Evolutionary conservation across 1,284 basidiomycete genomes (phyloP), one percentile per base, ranked within the genome.

Genomic region (Chondrostereum purpureum): DNA sequence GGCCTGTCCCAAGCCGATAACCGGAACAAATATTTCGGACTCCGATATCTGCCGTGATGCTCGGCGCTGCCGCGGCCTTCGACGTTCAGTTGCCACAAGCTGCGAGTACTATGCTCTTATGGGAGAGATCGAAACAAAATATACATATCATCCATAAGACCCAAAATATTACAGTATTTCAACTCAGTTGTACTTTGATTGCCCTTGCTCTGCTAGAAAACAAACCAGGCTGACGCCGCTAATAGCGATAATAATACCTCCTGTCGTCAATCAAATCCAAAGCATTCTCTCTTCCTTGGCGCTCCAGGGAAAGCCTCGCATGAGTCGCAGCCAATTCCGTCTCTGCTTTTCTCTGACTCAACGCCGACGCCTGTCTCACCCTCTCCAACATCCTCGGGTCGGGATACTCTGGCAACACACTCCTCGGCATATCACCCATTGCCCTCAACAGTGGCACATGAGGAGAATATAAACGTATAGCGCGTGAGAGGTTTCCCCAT

Each of bases 351-450:
- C n/a, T n/a, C 27, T n/a, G 8, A 8, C 8, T n/a, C 27, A n/a
- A 8, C 27, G 8, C n/a, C 27, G 27, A 31, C n/a, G 27, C 27
- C 27, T 31, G 27, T n/a, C 27, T 31, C 27, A 47, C 5, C 12
- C 42, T 18, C 21, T 20, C 46, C 14, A 47, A 2, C 33, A 47
- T 39, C 35, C 46, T 14, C 19, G 33, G 3, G 16, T 47, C 46
- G 10, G 42, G 42, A 3, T 8, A 19, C 10, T 33, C 3, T 1
- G 46, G 46, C 22, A 47, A n/a, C n/a, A 47, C 46, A 5, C 24
- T 17, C 10, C 42, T 19, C 36, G 46, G 46, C 22, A 47, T 3
- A n/a, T 16, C 22, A 13, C 46, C 46, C 41, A 39, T 42, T 4
- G 20, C 14, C 17, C 34, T 31, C 34, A 36, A 41, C 22, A 37